Base-by-base conservation (phyloP, 164 flowering plant genomes). In the Aristolochia fimbriata region DNA sequence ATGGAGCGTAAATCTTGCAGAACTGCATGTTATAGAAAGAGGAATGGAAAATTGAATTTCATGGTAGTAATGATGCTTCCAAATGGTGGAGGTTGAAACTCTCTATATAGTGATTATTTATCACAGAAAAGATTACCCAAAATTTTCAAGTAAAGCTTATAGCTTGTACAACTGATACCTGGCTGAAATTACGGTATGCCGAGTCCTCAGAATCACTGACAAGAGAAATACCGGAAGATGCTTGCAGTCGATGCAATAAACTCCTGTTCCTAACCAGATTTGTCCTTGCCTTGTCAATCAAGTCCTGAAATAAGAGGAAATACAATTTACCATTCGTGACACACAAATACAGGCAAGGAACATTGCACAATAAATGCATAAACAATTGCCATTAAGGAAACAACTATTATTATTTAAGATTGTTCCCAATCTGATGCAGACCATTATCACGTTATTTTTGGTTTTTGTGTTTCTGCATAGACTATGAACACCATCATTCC, bases 201-300 rank as follows among this genome's bases (percentile, higher is more conserved):
- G 80, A 47, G 68, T 92, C 89, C 61, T 82, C 89, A 50, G 73
- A 69, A 66, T 81, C 90, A 57, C 58, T 62, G 13, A 72, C 61
- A 55, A 55, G 19, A 27, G 85, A 69, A 60, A 83, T 58, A 46
- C 87, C 87, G 48, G 75, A 63, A 16, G 85, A 80, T 20, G 74
- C 74, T 76, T 87, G 88, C 83, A 87, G 74, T 51, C 76, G 76
- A 70, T 81, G 89, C 72, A 92, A n/a, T 46, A 76, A 60, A 57
- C 66, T 75, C 69, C 91, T 78, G 70, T 88, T 92, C 46, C 88
- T 87, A 59, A 92, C 81, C 45, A 87, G 73, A 63, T 68, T 70
- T 33, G 79, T 71, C 70, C 77, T 75, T 6, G 98, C 92, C 70
- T 84, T 77, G 70, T 88, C 98, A 57, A 92, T 92, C 69, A 92